A percentile compares a stretch with the other conserved stretches of the same genome.
phyloP scores from a whole-genome alignment of 805 yeast species.

The Jamesozyma gamospora region DNA sequence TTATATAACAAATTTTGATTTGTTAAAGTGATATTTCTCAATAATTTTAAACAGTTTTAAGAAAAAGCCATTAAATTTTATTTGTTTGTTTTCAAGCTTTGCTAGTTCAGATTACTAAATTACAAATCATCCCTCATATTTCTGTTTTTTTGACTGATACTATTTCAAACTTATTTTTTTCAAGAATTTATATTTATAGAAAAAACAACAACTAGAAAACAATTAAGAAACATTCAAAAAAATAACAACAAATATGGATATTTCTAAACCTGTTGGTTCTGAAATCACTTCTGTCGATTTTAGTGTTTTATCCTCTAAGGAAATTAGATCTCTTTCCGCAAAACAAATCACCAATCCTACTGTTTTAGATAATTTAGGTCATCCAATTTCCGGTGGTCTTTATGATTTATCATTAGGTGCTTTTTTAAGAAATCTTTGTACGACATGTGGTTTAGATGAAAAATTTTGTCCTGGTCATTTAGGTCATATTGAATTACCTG shows the following conservation, averaged over 20 bases:
- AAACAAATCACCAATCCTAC: constrained; percentile 93
- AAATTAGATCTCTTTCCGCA: constrained; percentile 78
- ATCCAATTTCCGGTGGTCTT: constrained; percentile 87
- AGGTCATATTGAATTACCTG: constrained; percentile 95
- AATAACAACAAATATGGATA: constrained; percentile 68
- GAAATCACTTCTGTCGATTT: constrained; percentile 89
- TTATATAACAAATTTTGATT: too few species aligned
- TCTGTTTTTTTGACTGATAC: background rate
- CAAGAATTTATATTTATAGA: background rate
- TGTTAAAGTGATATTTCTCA: too few species aligned
- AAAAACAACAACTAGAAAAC: background rate
- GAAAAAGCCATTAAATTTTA: background rate
- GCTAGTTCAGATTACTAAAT: background rate
- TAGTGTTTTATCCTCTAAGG: constrained; percentile 70
- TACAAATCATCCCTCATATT: constrained; percentile 1
- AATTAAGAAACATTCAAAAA: background rate
- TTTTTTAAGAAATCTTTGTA: constrained; percentile 75
- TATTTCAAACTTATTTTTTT: background rate
- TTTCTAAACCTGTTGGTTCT: constrained; percentile 92
- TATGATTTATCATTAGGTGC: constrained; percentile 96
- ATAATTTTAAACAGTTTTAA: too few species aligned
- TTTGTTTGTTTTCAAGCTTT: background rate
- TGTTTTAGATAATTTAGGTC: constrained; percentile 93
- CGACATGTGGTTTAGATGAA: constrained; percentile 94
- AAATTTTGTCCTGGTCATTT: constrained; percentile 95